phyloP scores from a whole-genome alignment of 495 filamentous ascomycete species.

The Penicillium cinerascens region DNA sequence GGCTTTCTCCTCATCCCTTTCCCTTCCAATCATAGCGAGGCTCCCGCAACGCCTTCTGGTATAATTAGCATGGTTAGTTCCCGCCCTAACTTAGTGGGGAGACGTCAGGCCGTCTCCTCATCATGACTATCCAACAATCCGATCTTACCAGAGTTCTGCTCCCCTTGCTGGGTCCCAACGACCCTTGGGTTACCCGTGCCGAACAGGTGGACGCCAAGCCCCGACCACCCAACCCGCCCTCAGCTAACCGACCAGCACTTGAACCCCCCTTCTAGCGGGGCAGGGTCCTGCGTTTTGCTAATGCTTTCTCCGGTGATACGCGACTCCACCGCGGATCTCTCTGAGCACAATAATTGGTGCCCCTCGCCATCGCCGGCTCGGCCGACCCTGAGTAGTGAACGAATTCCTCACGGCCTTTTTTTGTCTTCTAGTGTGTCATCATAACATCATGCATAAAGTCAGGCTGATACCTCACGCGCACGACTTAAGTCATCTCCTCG shows the following conservation, averaged over 20 bases:
- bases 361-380: conserved; percentile 7
- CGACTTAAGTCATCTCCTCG: background rate
- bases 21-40: conserved; percentile 1
- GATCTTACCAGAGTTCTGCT: background rate
- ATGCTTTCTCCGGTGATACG: background rate
- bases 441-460: conserved; percentile 11
- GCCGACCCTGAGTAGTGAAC: background rate
- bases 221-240: background rate
- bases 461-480: conserved; percentile 6
- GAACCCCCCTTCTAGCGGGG: background rate
- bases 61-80: conserved; percentile 5
- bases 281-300: conserved; percentile 1
- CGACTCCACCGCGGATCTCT: background rate
- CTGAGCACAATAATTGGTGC: background rate
- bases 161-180: background rate
- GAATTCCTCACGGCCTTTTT: background rate
- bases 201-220: conserved; percentile 5
- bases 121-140: background rate
- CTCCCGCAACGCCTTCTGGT: background rate
- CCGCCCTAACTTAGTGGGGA: background rate
- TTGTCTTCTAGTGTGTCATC: conserved; percentile 9
- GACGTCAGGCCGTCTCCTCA: background rate
- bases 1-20: background rate
- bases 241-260: background rate
- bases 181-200: background rate